Conservation (phyloP, 2,329 filamentous ascomycete species). For the Gyromitra esculenta region DNA sequence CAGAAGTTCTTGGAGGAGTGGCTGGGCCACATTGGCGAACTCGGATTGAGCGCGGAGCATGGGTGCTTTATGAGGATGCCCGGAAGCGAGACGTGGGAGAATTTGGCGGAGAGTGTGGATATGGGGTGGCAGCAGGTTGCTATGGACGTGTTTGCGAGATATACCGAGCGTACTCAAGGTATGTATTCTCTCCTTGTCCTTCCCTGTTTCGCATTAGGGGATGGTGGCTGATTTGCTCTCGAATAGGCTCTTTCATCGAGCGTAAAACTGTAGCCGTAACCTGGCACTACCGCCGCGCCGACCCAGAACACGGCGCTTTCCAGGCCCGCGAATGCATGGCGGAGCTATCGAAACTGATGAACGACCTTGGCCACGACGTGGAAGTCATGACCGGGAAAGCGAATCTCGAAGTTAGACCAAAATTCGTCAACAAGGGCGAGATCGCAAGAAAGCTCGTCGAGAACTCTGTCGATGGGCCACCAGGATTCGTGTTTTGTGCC, state of each 20-base stretch:
- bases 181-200: conserved; percentile 58
- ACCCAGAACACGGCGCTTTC: conserved; percentile 83
- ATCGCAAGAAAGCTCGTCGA: conserved; percentile 85
- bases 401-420: conserved; percentile 95
- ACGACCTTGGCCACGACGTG: conserved; percentile 78
- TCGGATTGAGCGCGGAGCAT: conserved; percentile 97
- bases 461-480: conserved; percentile 62
- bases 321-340: conserved; percentile 83
- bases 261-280: conserved; percentile 92
- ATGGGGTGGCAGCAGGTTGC: conserved; percentile 95
- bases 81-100: conserved; percentile 80
- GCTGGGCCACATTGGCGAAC: conserved; percentile 85
- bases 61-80: conserved; percentile 93
- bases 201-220: neutral
- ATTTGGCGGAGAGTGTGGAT: conserved; percentile 83
- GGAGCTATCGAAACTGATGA: conserved; percentile 79
- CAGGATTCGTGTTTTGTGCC: conserved; percentile 88
- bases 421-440: conserved; percentile 97
- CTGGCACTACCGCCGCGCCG: conserved; percentile 94
- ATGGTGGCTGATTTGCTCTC: conserved; percentile 12
- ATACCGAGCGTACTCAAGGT: conserved; percentile 87
- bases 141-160: conserved; percentile 83
- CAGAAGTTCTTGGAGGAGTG: conserved; percentile 90
- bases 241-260: conserved; percentile 85
- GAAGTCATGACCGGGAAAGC: conserved; percentile 98